Percentiles rank a stretch among this genome's conserved stretches.
phyloP scores from a whole-genome alignment of 345 rosid species.

The Combretum micranthum region DNA sequence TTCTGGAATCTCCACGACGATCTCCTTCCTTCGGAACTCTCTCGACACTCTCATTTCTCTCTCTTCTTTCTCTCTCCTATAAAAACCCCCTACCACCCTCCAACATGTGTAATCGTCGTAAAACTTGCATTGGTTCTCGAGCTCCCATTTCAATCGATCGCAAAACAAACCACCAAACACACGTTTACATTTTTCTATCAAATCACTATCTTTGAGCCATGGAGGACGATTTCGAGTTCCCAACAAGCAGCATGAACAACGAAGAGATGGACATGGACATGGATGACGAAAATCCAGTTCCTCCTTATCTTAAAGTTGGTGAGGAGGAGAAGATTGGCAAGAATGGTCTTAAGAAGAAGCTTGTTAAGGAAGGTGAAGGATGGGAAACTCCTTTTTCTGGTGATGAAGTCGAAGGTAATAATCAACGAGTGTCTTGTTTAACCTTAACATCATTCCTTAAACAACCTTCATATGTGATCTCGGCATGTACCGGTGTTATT shows the following conservation, averaged over 20 bases:
- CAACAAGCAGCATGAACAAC: slow-evolving; percentile 9
- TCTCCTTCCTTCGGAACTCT: slow-evolving; percentile 1
- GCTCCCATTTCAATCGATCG: neutral
- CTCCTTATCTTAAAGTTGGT: slow-evolving; percentile 13
- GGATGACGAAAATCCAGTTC: slow-evolving; percentile 10
- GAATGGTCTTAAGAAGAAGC: slow-evolving; percentile 38
- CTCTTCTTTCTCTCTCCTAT: neutral
- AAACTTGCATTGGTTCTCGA: neutral
- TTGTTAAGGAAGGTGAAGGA: slow-evolving; percentile 37
- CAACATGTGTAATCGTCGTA: neutral
- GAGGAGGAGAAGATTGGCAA: slow-evolving; percentile 45
- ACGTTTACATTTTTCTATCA: too few relatives aligned
- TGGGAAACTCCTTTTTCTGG: slow-evolving; percentile 33
- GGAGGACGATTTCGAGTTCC: slow-evolving; percentile 40
- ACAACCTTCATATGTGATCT: too few relatives aligned
- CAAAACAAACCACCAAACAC: too few relatives aligned
- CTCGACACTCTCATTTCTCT: neutral
- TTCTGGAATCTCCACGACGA: slow-evolving; percentile 7
- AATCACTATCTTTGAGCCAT: slow-evolving; percentile 6
- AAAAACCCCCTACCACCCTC: neutral
- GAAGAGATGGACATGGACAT: slow-evolving; percentile 1
- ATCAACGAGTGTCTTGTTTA: too few relatives aligned
- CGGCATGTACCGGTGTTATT: too few relatives aligned
- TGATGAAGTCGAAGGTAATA: slow-evolving; percentile 39
- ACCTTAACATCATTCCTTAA: too few relatives aligned